These are phyloP conservation scores for Pulveroboletus ravenelii DNA, from an alignment of 768 basidiomycete species.

Conservation along the genomic window DNA sequence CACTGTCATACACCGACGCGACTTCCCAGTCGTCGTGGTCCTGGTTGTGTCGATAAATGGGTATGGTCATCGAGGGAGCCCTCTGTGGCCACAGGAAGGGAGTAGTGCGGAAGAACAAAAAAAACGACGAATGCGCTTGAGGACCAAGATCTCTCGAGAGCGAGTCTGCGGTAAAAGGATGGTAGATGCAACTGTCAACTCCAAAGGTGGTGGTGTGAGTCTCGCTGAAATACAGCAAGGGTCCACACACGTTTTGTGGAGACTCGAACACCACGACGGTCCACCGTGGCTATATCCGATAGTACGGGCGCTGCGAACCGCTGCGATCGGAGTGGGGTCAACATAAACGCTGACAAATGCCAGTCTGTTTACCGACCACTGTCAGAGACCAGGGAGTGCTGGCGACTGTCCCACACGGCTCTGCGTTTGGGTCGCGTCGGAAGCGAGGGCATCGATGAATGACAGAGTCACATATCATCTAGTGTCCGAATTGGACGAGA, in stretches of 20 bases:
- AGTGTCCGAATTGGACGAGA: slow-evolving; percentile 1
- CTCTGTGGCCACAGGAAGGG: neutral
- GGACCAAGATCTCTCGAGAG: neutral
- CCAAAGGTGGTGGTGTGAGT: slow-evolving; percentile 1
- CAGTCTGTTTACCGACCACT: neutral
- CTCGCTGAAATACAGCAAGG: slow-evolving; percentile 25
- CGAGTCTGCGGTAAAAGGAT: slow-evolving; percentile 1
- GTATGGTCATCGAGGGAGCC: slow-evolving; percentile 18
- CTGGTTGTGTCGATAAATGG: slow-evolving; percentile 24
- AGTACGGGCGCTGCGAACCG: slow-evolving; percentile 5
- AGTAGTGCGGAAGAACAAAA: neutral
- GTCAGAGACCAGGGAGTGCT: neutral
- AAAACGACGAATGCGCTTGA: neutral
- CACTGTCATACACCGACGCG: slow-evolving; percentile 27
- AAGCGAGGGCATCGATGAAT: neutral
- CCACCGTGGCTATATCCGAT: slow-evolving; percentile 16
- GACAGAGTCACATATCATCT: neutral
- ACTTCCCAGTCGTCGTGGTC: slow-evolving; percentile 26
- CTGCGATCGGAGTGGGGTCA: slow-evolving; percentile 7
- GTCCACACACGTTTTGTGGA: slow-evolving; percentile 23
- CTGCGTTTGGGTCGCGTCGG: neutral
- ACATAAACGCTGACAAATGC: slow-evolving; percentile 7
- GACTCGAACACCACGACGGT: slow-evolving; percentile 18
- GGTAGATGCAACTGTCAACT: neutral
- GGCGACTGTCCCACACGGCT: neutral